phyloP scores from a whole-genome alignment of 2,329 filamentous ascomycete genomes.

The Botryosphaeria agaves region DNA sequence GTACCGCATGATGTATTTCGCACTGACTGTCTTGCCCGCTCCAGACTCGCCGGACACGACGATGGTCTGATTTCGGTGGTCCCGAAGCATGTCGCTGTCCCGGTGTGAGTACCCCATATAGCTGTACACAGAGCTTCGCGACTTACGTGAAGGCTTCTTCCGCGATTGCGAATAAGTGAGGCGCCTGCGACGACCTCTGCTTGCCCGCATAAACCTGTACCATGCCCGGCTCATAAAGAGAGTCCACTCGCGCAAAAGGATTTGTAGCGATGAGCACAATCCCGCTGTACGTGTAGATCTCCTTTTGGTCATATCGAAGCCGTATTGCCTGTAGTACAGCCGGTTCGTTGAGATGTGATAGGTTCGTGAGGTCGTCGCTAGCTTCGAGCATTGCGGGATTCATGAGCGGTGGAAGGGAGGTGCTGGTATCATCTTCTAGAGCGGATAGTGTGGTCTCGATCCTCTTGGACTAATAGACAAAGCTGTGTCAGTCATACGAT shows the following conservation, averaged over 20 bases:
- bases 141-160: slow-evolving; percentile 94
- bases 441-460: slow-evolving; percentile 62
- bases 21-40: slow-evolving; percentile 96
- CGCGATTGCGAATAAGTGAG: slow-evolving; percentile 95
- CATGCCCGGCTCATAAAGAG: slow-evolving; percentile 96
- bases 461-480: slow-evolving; percentile 46
- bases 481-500: not conserved
- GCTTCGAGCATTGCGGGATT: slow-evolving; percentile 97
- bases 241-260: slow-evolving; percentile 93
- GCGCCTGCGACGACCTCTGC: slow-evolving; percentile 88
- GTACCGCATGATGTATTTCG: slow-evolving; percentile 99
- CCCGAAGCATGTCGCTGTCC: slow-evolving; percentile 81
- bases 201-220: slow-evolving; percentile 98
- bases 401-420: slow-evolving; percentile 80
- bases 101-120: slow-evolving; percentile 19
- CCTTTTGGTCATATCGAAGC: slow-evolving; percentile 91
- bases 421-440: slow-evolving; percentile 59
- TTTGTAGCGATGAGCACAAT: slow-evolving; percentile 98
- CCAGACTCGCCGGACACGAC: slow-evolving; percentile 99
- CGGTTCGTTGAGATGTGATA: slow-evolving; percentile 96
- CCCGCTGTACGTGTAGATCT: slow-evolving; percentile 98
- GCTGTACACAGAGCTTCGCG: not conserved
- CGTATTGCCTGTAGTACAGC: slow-evolving; percentile 96
- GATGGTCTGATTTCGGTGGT: slow-evolving; percentile 91
- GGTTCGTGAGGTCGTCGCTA: slow-evolving; percentile 90